phyloP scores from a whole-genome alignment of 495 filamentous ascomycete species.

The Pseudevernia furfuracea region DNA sequence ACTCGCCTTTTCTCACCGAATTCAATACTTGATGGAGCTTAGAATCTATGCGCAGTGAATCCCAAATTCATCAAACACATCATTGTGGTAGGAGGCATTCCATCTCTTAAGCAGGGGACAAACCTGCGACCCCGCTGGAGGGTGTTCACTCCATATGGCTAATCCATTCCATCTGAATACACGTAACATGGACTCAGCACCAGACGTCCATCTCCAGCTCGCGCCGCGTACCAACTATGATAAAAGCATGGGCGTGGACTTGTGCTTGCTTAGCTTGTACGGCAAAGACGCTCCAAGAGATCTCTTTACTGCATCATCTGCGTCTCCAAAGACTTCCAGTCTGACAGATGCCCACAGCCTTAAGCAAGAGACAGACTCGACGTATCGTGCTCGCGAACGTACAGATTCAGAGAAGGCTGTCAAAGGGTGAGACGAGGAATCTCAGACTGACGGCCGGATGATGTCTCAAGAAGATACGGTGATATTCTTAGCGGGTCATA shows the following conservation, averaged over 20 bases:
- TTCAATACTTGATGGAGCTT: no score
- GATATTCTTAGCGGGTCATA: neutral
- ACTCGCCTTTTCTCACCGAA: no score
- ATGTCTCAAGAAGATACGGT: neutral
- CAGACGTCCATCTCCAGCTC: neutral
- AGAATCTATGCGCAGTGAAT: neutral
- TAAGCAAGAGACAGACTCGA: neutral
- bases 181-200: neutral
- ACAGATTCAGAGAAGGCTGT: conserved; percentile 4
- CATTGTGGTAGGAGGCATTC: neutral
- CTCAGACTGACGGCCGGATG: neutral
- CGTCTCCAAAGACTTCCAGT: neutral
- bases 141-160: neutral
- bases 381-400: neutral
- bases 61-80: neutral
- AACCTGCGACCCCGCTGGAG: neutral
- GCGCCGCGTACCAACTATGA: neutral
- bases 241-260: neutral
- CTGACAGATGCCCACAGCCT: neutral
- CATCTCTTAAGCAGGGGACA: neutral
- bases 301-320: neutral
- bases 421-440: neutral
- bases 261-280: neutral
- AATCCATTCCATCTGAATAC: neutral
- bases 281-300: neutral